Base-by-base conservation (phyloP, 164 flowering plant species). In the Kalanchoe fedtschenkoi region DNA sequence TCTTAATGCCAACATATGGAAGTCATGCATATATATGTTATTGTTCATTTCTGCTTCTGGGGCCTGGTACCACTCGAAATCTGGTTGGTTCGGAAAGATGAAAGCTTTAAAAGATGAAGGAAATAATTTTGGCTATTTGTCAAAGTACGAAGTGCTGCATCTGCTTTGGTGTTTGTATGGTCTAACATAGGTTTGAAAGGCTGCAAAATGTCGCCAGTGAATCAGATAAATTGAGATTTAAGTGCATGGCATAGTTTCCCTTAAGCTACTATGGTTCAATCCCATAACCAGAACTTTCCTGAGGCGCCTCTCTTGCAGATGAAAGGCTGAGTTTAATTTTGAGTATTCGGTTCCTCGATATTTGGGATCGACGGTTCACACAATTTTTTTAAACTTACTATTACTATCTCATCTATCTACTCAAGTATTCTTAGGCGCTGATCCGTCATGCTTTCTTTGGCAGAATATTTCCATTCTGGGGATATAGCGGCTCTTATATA, bases 401-500 rank as follows among this genome's bases (percentile, higher is more conserved):
- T 37, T 6, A 37, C 28, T 1, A 22, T 33, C 39, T 5, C 61
- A 17, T 15, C 8, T 6, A 58, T 32, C 33, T 16, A 32, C 7
- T 34, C 14, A 32, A 17, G 1, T 34, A 33, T 16, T 61, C 34
- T 29, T 41, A 44, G 10, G 2, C 21, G 15, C 26, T 65, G 2
- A 37, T 61, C 29, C 0, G n/a, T 13, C n/a, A 13, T 42, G 17
- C 14, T 65, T 42, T 54, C 58, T 37, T 61, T 67, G 74, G 30
- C 82, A 89, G 96, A 70, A 16, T 46, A 39, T 42, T 66, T 77
- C 24, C 63, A 77, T 55, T 65, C 89, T 42, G 89, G 89, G 61
- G 87, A 89, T 75, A 69, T 89, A 71, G 88, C 95, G 57, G 80
- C 85, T 62, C 86, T 89, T 69, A 72, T 85, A 54, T 89, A 89